Percentiles rank a stretch among this genome's conserved stretches.
Conservation (phyloP, 2,329 filamentous ascomycete genomes). For the Colletotrichum abscissum region DNA sequence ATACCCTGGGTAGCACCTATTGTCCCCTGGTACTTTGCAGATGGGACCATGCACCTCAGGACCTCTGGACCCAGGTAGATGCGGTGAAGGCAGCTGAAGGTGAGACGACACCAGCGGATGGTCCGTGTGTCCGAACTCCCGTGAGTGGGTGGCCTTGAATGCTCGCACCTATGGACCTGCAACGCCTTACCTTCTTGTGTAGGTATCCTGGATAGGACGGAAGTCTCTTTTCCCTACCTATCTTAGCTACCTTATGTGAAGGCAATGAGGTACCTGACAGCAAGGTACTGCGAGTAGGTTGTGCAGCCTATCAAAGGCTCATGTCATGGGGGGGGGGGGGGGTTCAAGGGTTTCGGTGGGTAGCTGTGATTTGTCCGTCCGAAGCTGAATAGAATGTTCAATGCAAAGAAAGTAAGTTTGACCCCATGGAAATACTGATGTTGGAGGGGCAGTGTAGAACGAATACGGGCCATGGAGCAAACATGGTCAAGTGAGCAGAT, state of each 20-base stretch:
- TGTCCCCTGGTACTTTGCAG: neutral
- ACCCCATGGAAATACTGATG: no score
- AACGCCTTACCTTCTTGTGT: no score
- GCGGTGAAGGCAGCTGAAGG: constrained; percentile 25
- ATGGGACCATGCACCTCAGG: neutral
- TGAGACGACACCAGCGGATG: constrained; percentile 22
- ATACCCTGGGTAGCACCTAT: no score
- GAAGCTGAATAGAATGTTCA: neutral
- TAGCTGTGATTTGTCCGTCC: neutral
- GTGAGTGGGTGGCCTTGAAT: constrained; percentile 10
- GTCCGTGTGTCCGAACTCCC: constrained; percentile 29
- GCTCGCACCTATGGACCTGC: neutral
- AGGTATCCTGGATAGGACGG: neutral
- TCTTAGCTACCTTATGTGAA: no score
- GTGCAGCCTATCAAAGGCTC: neutral
- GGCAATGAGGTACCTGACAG: no score
- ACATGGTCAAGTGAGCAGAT: no score
- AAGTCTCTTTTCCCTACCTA: neutral
- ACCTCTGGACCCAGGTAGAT: neutral
- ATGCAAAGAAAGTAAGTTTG: no score
- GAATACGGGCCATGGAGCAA: neutral
- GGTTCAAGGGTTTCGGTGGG: neutral
- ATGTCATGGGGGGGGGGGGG: neutral
- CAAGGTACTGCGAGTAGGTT: neutral
- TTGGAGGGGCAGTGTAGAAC: neutral